A percentile compares a stretch with the other conserved stretches of the same genome.
phyloP scores from a whole-genome alignment of 352 stramenopile genomes.

The Pelagophyceae sp. region DNA sequence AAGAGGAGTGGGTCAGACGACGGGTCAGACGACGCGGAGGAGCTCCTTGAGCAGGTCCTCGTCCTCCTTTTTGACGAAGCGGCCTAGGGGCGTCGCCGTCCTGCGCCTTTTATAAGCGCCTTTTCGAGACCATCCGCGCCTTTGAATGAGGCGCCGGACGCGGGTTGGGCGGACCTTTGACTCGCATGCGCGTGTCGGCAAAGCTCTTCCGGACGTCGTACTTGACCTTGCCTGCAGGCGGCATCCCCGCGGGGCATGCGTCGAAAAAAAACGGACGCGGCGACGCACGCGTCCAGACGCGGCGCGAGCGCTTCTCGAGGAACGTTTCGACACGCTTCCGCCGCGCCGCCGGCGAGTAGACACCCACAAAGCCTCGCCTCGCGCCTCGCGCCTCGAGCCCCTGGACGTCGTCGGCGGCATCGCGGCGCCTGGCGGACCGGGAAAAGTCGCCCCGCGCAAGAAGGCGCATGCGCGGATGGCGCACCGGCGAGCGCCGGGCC shows the following conservation, averaged over 20 bases:
- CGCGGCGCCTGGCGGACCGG: background rate
- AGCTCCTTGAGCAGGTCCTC: constrained; percentile 54
- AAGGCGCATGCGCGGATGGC: background rate
- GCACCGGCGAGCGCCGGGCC: background rate
- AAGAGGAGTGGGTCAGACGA: no score
- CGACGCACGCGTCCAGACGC: constrained; percentile 90
- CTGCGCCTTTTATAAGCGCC: no score
- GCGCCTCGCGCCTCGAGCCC: background rate
- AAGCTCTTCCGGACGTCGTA: constrained; percentile 99
- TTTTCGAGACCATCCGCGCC: background rate
- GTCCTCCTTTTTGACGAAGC: constrained; percentile 98
- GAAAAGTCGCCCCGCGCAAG: background rate
- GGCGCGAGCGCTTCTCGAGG: constrained; percentile 84
- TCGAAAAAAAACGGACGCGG: no score
- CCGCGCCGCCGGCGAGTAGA: constrained; percentile 83
- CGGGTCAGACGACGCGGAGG: background rate
- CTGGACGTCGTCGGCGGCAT: background rate
- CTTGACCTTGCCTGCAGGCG: constrained; percentile 89
- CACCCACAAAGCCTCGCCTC: constrained; percentile 70
- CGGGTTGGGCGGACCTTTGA: no score
- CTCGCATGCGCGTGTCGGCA: constrained; percentile 88
- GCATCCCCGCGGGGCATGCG: no score
- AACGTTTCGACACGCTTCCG: constrained; percentile 84
- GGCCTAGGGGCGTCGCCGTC: no score
- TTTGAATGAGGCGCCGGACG: background rate